Base-by-base conservation (phyloP, 768 basidiomycete genomes). In the Dictyophora rubrovolvata region DNA sequence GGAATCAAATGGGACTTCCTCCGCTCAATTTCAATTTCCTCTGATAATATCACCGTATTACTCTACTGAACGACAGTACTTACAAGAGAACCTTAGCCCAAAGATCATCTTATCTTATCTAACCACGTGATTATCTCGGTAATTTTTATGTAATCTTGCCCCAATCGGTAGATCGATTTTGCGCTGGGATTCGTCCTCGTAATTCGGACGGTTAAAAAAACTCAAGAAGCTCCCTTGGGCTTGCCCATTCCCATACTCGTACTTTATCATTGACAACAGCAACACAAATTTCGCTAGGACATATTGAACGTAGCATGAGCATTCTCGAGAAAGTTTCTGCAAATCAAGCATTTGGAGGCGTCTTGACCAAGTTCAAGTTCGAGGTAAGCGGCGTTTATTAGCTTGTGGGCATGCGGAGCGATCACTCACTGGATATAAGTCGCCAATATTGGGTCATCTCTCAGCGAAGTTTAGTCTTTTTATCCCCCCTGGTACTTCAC, bases 391-490 rank as follows among this genome's bases (percentile, higher is more conserved):
- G 68, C 63, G 64, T 66, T 17, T 37, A 20, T 42, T 35, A 28
- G 20, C 16, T 48, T 28, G 34, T n/a, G n/a, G n/a, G n/a, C 16
- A 21, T 18, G 11, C 17, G 12, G 36, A 23, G 48, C 37, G 42
- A 42, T 12, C 2, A 14, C n/a, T 42, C 12, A 12, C 42, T 42
- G 12, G 42, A 42, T 14, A 2, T n/a, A 64, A 92, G 90, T 89
- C 88, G 48, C 73, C 74, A 36, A 82, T 77, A 2, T 81, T 87
- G 8, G 89, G 89, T 36, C 85, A 81, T 52, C 76, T 84, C 14
- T 69, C 78, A 60, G 79, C 94, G 6, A 76, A 83, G 50, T 91
- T 98, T 78, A 97, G 97, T 70, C 72, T 98, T 63, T 99, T 89
- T 73, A 66, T 97, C 6, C 95, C 96, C 1, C 73, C 75, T 11